Evolutionary conservation across 176 grass and related monocot species (phyloP).

Genomic region (Avena insularis): DNA sequence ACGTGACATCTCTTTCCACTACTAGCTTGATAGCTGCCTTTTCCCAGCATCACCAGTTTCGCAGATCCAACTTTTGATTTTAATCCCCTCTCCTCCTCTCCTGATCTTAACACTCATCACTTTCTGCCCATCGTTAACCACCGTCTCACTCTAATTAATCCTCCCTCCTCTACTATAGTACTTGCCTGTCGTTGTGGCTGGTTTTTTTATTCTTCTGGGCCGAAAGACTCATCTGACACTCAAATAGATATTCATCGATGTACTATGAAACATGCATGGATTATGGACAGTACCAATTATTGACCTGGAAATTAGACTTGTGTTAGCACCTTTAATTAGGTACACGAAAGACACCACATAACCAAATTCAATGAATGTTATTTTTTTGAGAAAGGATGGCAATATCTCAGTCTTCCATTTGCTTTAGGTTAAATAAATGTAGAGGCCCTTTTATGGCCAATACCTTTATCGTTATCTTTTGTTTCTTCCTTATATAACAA

Average conservation of each 20-base stretch:
- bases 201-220: too few species aligned
- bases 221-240: not conserved
- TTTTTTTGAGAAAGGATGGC: slow-evolving; percentile 39
- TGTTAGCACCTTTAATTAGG: slow-evolving; percentile 62
- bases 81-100: not conserved
- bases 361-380: slow-evolving; percentile 58
- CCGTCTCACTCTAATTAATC: slow-evolving; percentile 35
- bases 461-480: slow-evolving; percentile 5
- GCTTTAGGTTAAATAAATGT: slow-evolving; percentile 42
- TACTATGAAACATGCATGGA: not conserved
- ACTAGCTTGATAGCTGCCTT: slow-evolving; percentile 20
- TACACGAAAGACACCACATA: slow-evolving; percentile 58
- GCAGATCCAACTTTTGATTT: slow-evolving; percentile 32
- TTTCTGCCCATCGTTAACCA: slow-evolving; percentile 57
- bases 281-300: not conserved
- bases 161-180: slow-evolving; percentile 21
- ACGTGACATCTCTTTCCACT: slow-evolving; percentile 60
- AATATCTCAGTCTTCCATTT: slow-evolving; percentile 39
- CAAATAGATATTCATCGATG: slow-evolving; percentile 25
- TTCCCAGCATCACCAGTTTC: slow-evolving; percentile 42
- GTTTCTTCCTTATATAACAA: slow-evolving; percentile 11
- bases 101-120: slow-evolving; percentile 9
- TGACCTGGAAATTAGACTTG: slow-evolving; percentile 1
- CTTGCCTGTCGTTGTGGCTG: slow-evolving; percentile 40
- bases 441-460: not conserved